Evolutionary conservation across 495 filamentous ascomycete genomes (phyloP), one percentile per base, ranked within the genome.

Genomic region (Acidiella bohemica): DNA sequence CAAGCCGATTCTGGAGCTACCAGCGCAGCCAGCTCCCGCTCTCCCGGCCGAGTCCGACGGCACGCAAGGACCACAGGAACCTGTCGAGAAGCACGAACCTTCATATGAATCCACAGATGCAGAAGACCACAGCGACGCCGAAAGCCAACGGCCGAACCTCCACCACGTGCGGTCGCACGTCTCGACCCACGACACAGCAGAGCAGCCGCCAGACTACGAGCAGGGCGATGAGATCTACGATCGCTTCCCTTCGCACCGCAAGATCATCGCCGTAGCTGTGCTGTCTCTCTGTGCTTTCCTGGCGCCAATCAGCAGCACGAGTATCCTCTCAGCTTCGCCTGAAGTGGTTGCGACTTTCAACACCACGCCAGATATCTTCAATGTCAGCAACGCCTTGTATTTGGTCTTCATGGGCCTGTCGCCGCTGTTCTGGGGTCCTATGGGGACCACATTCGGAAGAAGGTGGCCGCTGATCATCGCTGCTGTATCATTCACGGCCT

Each of bases 341-440:
- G 78, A 84, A 51, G 68, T 84, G 3, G 76, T 76, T 3, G 56
- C 50, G 9, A 72, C 72, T 10, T 84, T 70, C 43, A 39, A 59
- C 19, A 80, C 76, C 5, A 75, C 68, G 0, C 77, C 73, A 5
- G 67, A 70, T 16, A 68, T 82, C 29, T 69, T 84, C 53, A 78
- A 81, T 48, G 57, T 80, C 14, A 71, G 67, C 45, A 84, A 82
- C 60, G 78, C 78, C 2, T 43, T 81, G 17, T 83, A 81, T 46
- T 60, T 83, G 60, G 48, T 76, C 0, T 75, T 75, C 46, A 82
- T 83, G 79, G 80, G 78, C 0, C 36, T 84, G 1, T 68, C 70
- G 29, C 72, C 78, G 4, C 66, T 70, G 3, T 63, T 82, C 36
- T 83, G 75, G 71, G 78, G 79, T 0, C 77, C 79, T 4, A 53